Conservation (phyloP, 192 early-diverging fungal species). For the Coemansia reversa region DNA sequence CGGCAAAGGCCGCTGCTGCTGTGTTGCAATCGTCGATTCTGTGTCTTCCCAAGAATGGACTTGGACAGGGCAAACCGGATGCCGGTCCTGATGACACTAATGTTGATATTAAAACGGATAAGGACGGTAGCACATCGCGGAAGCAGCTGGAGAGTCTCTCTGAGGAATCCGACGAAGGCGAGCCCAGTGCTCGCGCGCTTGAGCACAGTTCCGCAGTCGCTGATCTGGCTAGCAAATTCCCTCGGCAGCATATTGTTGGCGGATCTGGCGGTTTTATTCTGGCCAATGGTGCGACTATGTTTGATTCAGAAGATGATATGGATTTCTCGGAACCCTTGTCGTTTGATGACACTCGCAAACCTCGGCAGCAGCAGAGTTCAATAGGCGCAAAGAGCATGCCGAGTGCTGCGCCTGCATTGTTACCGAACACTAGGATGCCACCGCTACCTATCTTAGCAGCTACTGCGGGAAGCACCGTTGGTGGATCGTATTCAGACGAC, state of each 20-base stretch:
- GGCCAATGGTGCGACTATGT: no score
- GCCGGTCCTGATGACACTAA: background rate
- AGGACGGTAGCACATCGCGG: conserved; percentile 8
- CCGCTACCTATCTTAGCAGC: background rate
- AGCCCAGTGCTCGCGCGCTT: conserved; percentile 5
- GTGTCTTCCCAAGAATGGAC: conserved; percentile 50
- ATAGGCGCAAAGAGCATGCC: conserved; percentile 33
- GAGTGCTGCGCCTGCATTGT: background rate
- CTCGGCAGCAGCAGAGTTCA: background rate
- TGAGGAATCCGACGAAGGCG: conserved; percentile 37
- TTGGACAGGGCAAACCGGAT: conserved; percentile 51
- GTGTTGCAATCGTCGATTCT: conserved; percentile 54
- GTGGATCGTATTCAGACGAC: conserved; percentile 24
- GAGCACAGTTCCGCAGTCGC: conserved; percentile 33
- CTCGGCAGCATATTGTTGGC: conserved; percentile 33
- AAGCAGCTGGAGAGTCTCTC: conserved; percentile 42
- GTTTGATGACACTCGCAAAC: conserved; percentile 16
- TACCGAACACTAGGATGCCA: background rate
- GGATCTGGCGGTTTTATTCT: conserved; percentile 39
- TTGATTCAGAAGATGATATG: conserved; percentile 46
- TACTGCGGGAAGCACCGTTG: conserved; percentile 16
- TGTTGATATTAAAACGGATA: conserved; percentile 5
- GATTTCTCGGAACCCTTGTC: conserved; percentile 41
- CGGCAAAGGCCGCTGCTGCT: conserved; percentile 48
- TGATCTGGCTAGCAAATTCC: conserved; percentile 41